Conservation (phyloP, 2,329 filamentous ascomycete species). For the Exophiala alcalophila region DNA sequence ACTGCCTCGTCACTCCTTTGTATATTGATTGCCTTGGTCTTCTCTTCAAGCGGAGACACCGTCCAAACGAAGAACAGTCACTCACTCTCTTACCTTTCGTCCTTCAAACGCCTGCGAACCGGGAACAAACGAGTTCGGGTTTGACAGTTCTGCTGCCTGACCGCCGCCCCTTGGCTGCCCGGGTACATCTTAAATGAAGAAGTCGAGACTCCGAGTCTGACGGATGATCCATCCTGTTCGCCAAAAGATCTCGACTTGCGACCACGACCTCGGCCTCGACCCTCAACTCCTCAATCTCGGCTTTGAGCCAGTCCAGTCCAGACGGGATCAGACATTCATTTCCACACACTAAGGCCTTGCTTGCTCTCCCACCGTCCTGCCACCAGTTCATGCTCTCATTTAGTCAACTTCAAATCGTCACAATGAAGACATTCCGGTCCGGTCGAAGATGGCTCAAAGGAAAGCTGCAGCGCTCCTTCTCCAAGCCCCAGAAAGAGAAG, state of each 20-base stretch:
- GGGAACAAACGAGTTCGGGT: conserved; percentile 1
- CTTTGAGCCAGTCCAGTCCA: too few relatives aligned
- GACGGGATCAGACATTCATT: too few relatives aligned
- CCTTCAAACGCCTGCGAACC: neutral
- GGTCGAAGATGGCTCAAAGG: conserved; percentile 16
- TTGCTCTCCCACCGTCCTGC: too few relatives aligned
- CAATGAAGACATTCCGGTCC: conserved; percentile 18
- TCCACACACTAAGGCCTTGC: too few relatives aligned
- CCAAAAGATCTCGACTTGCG: too few relatives aligned
- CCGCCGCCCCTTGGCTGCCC: neutral
- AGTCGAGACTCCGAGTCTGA: neutral
- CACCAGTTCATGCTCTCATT: conserved; percentile 11
- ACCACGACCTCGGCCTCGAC: too few relatives aligned
- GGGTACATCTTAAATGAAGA: conserved; percentile 3
- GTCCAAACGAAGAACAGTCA: neutral
- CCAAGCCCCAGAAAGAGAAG: conserved; percentile 5
- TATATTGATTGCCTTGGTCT: too few relatives aligned
- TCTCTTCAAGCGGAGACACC: neutral
- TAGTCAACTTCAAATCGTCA: conserved; percentile 3
- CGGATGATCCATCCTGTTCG: too few relatives aligned
- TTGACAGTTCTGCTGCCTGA: neutral
- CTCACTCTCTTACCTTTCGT: neutral
- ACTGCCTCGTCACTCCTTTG: conserved; percentile 12
- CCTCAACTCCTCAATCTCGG: too few relatives aligned
- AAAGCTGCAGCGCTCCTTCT: conserved; percentile 8